Evolutionary conservation across 768 basidiomycete genomes (phyloP), one percentile per base, ranked within the genome.

Genomic region (Sistotremastrum niveocremeum): DNA sequence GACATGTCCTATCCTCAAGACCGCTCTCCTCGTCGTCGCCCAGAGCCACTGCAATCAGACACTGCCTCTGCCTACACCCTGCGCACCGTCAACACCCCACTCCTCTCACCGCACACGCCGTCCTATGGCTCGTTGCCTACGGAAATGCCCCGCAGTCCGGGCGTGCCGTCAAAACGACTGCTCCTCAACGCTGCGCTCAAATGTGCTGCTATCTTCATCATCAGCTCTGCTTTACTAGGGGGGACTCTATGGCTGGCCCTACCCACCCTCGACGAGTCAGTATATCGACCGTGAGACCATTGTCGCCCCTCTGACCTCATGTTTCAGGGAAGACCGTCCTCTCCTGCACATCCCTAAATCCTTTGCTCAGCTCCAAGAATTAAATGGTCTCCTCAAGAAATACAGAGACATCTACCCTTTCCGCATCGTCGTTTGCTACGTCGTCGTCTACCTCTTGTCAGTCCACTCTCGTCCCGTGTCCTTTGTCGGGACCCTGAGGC

Each of bases 401-500:
- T 97, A 97, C 64, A 75, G 89, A 41, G 78, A 84, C 48, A 82
- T 87, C 51, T 87, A 90, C 60, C 89, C 88, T 3, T 76, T 72
- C 61, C 76, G 89, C 41, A 85, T 93, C 50, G 66, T 95, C 42
- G 60, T 91, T 33, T 93, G 87, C 62, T 97, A 87, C 64, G 77
- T 89, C 49, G 76, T 74, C 42, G 84, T 87, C 2, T 97, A 94
- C 62, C 73, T 97, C 54, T 98, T 95, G 91, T 93, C 54, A 51
- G 88, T 74, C 37, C 44, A 44, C 34, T 33, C n/a, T 46, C 37
- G 47, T 46, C 51, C 7, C 51, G 34, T 42, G 41, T 29, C 41
- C 28, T 10, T 4, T 44, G 31, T 28, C 32, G 47, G 30, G 20
- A 9, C 29, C 34, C 9, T 10, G 6, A 41, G 12, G 34, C 35